Conservation (phyloP, 2,329 filamentous ascomycete genomes). For the Microcyclospora pomicola region DNA sequence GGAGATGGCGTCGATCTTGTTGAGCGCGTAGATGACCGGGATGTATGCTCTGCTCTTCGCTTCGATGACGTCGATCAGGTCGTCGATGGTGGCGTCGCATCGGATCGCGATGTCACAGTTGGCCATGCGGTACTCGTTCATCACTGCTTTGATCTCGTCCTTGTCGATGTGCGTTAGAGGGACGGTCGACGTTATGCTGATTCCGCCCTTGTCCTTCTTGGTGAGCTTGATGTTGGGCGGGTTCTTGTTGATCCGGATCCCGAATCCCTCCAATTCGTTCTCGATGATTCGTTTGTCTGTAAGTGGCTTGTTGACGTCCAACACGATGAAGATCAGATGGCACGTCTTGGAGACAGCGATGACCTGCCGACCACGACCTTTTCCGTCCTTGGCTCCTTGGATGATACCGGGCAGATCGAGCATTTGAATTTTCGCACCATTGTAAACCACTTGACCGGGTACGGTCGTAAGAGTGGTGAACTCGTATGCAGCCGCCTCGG, state of each 20-base stretch:
- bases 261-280: conserved; percentile 87
- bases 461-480: conserved; percentile 98
- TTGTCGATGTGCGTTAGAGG: conserved; percentile 84
- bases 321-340: conserved; percentile 94
- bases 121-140: conserved; percentile 92
- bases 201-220: conserved; percentile 97
- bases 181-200: conserved; percentile 90
- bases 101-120: conserved; percentile 96
- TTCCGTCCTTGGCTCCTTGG: conserved; percentile 94
- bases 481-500: conserved; percentile 92
- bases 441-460: conserved; percentile 89
- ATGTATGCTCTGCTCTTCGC: conserved; percentile 93
- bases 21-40: conserved; percentile 95
- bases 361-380: conserved; percentile 92
- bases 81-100: conserved; percentile 93
- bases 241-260: conserved; percentile 92
- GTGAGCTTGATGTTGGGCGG: conserved; percentile 98
- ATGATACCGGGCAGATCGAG: conserved; percentile 98
- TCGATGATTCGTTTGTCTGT: conserved; percentile 96
- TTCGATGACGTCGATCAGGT: conserved; percentile 90
- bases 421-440: conserved; percentile 95
- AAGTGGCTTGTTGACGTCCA: conserved; percentile 96
- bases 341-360: conserved; percentile 98
- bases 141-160: conserved; percentile 95
- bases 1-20: conserved; percentile 97